Conservation (phyloP, 2,329 filamentous ascomycete genomes). For the Davidsoniella neocaledoniae region DNA sequence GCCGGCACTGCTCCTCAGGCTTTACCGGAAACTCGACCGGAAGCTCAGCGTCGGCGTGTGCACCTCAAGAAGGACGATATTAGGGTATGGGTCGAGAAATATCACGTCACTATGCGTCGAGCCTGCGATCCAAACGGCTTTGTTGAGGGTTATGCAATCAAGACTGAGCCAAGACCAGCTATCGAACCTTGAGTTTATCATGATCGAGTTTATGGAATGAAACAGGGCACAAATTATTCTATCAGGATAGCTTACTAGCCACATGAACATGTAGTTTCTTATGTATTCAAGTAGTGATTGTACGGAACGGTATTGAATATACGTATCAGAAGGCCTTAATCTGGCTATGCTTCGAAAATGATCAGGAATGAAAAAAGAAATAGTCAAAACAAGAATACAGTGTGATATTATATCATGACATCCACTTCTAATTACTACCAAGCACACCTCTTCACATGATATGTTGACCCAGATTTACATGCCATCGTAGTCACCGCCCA, state of each 20-base stretch:
- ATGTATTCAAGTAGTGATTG: no score
- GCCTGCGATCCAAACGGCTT: constrained; percentile 64
- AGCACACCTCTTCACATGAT: no score
- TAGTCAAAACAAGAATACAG: no score
- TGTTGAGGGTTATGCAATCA: constrained; percentile 45
- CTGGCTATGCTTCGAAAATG: no score
- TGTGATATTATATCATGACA: background rate
- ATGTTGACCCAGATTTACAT: constrained; percentile 43
- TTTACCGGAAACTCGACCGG: background rate
- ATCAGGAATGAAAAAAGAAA: no score
- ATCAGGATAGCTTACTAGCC: no score
- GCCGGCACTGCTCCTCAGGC: background rate
- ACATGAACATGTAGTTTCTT: no score
- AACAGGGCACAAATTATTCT: background rate
- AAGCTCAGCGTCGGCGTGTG: constrained; percentile 26
- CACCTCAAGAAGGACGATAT: constrained; percentile 39
- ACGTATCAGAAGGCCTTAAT: no score
- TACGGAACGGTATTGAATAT: no score
- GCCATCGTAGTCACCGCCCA: constrained; percentile 88
- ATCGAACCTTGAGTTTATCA: background rate
- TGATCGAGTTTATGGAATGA: background rate
- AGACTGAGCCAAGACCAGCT: constrained; percentile 18
- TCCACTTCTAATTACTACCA: background rate
- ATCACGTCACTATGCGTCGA: constrained; percentile 45
- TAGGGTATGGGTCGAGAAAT: constrained; percentile 46